These are phyloP conservation scores for Salix suchowensis DNA, from an alignment of 345 rosid genomes.

Conservation along the genomic window DNA sequence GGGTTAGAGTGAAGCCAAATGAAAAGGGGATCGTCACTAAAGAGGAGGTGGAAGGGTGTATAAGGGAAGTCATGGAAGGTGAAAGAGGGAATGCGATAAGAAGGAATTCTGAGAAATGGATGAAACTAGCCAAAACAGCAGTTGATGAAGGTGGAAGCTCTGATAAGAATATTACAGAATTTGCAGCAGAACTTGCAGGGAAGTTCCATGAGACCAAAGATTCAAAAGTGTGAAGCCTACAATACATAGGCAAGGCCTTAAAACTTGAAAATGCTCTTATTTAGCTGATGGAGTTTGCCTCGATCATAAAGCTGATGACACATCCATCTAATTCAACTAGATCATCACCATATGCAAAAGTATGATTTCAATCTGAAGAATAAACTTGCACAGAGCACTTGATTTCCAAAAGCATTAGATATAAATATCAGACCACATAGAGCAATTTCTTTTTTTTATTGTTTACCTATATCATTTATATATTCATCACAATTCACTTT, in stretches of 20 bases:
- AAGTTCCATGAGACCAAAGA: background rate
- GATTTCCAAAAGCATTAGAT: background rate
- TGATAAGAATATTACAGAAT: background rate
- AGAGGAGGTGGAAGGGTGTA: slow-evolving; percentile 6
- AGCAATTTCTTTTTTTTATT: background rate
- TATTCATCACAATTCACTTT: background rate
- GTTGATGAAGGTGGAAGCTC: slow-evolving; percentile 15
- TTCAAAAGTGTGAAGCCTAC: background rate
- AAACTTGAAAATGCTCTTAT: too few relatives aligned
- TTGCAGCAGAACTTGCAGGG: background rate
- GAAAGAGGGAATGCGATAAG: slow-evolving; percentile 3
- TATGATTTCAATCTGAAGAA: background rate
- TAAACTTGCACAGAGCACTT: background rate
- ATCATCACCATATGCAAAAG: too few relatives aligned
- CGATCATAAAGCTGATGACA: too few relatives aligned
- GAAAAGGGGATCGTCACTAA: slow-evolving; percentile 16
- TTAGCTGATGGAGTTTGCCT: too few relatives aligned
- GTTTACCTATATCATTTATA: background rate
- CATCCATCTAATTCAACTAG: too few relatives aligned
- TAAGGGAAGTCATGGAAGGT: slow-evolving; percentile 17
- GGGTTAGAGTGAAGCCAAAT: slow-evolving; percentile 5
- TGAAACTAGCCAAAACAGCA: slow-evolving; percentile 13
- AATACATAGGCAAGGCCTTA: too few relatives aligned
- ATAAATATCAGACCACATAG: background rate
- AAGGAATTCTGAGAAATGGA: slow-evolving; percentile 18